A percentile compares a stretch with the other conserved stretches of the same genome.
Conservation (phyloP, 2,329 filamentous ascomycete genomes). For the Talaromyces verruculosus region DNA sequence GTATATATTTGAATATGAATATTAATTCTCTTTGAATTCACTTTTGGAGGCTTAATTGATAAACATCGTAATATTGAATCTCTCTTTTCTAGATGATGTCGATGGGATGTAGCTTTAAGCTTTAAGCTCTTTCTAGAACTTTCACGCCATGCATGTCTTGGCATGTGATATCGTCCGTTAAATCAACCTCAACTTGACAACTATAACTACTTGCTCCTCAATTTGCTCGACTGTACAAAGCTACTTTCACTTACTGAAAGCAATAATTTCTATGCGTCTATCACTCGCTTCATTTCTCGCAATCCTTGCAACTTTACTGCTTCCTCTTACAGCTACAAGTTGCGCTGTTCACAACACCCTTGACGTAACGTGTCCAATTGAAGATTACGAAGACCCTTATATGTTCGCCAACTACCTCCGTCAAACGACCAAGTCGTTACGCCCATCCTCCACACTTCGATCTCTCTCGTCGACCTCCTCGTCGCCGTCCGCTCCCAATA, state of each 20-base stretch:
- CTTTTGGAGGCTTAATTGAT: background rate
- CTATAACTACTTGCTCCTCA: background rate
- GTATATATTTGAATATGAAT: background rate
- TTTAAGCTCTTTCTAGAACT: conserved; percentile 21
- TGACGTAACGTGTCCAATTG: conserved; percentile 1
- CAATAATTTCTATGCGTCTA: background rate
- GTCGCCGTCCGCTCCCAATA: conserved; percentile 4
- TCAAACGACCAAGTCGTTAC: conserved; percentile 16
- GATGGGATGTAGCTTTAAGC: background rate
- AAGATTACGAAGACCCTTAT: background rate
- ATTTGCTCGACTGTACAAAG: no score
- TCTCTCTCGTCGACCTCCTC: background rate
- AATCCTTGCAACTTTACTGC: background rate
- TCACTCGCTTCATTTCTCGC: background rate
- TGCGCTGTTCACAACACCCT: background rate
- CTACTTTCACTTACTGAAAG: background rate
- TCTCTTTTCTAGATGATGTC: background rate
- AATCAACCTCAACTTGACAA: conserved; percentile 1
- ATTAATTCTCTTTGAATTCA: background rate
- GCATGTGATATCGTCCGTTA: conserved; percentile 9
- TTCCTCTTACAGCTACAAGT: conserved; percentile 2
- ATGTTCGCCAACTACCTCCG: conserved; percentile 18
- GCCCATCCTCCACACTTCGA: background rate
- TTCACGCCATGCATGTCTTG: conserved; percentile 17
- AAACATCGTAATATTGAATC: background rate